Percentiles rank a stretch among this genome's conserved stretches.
These are phyloP conservation scores for Nakaseomyces uthaithaninus DNA, from an alignment of 1,139 yeast species.

Conservation along the genomic window DNA sequence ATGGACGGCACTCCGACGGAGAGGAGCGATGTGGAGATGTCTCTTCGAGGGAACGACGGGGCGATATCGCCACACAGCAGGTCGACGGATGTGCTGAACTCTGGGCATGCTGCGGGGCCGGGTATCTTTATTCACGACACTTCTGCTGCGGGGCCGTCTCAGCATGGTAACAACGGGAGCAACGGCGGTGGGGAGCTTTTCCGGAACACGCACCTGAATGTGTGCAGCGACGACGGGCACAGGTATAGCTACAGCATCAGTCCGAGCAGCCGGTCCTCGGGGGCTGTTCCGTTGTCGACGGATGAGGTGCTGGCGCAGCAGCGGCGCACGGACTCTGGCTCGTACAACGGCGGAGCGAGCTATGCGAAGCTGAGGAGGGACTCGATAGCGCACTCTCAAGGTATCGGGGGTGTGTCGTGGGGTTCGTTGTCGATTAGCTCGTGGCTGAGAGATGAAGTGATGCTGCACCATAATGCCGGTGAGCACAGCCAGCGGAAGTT, in stretches of 20 bases:
- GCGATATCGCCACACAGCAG: constrained; percentile 5
- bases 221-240: constrained; percentile 5
- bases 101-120: neutral
- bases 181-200: constrained; percentile 3
- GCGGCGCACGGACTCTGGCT: neutral
- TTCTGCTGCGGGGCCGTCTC: neutral
- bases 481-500: neutral
- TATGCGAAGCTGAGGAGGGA: constrained; percentile 64
- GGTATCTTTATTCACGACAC: constrained; percentile 2
- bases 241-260: constrained; percentile 3
- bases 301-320: constrained; percentile 1
- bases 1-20: constrained; percentile 4
- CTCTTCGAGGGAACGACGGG: constrained; percentile 3
- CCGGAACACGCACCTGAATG: constrained; percentile 6
- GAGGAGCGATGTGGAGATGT: neutral
- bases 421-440: constrained; percentile 92
- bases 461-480: constrained; percentile 26
- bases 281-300: constrained; percentile 1
- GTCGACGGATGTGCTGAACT: neutral
- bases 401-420: constrained; percentile 98
- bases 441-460: constrained; percentile 91
- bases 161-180: neutral
- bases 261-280: constrained; percentile 2
- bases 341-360: constrained; percentile 7
- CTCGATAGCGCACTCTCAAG: constrained; percentile 90